Percentiles rank a stretch among this genome's conserved stretches.
Conservation (phyloP, 805 yeast species). For the Candida boleticola region DNA sequence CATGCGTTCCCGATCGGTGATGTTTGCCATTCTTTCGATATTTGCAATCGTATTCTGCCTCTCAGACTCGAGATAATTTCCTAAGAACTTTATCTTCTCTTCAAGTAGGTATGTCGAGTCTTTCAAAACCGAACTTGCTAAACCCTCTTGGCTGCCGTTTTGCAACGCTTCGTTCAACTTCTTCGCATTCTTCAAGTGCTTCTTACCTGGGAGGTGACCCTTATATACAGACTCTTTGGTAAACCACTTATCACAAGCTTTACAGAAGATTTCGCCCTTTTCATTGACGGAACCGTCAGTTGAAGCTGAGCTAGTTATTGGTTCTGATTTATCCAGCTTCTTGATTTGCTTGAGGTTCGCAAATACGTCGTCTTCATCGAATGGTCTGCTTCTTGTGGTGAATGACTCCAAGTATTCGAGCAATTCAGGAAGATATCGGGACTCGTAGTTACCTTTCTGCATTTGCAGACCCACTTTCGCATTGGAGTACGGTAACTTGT, state of each 20-base stretch:
- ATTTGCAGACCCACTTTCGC: slow-evolving; percentile 21
- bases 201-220: slow-evolving; percentile 72
- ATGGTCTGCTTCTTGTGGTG: slow-evolving; percentile 47
- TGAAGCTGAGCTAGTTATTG: background rate
- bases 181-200: slow-evolving; percentile 56
- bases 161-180: background rate
- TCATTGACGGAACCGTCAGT: slow-evolving; percentile 14
- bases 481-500: slow-evolving; percentile 24
- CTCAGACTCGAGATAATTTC: slow-evolving; percentile 35
- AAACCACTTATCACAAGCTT: slow-evolving; percentile 61
- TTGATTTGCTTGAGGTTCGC: slow-evolving; percentile 1
- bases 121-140: background rate
- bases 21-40: slow-evolving; percentile 60
- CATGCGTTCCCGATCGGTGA: slow-evolving; percentile 68
- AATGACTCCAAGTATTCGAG: slow-evolving; percentile 49
- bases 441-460: slow-evolving; percentile 36
- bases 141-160: background rate
- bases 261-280: slow-evolving; percentile 50
- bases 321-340: slow-evolving; percentile 8
- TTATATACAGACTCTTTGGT: slow-evolving; percentile 62
- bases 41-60: slow-evolving; percentile 55
- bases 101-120: no score
- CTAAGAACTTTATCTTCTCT: slow-evolving; percentile 35
- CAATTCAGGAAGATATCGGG: slow-evolving; percentile 45
- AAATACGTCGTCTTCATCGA: slow-evolving; percentile 36